Evolutionary conservation across 768 basidiomycete species (phyloP).

Genomic region (Mycena vulgaris): DNA sequence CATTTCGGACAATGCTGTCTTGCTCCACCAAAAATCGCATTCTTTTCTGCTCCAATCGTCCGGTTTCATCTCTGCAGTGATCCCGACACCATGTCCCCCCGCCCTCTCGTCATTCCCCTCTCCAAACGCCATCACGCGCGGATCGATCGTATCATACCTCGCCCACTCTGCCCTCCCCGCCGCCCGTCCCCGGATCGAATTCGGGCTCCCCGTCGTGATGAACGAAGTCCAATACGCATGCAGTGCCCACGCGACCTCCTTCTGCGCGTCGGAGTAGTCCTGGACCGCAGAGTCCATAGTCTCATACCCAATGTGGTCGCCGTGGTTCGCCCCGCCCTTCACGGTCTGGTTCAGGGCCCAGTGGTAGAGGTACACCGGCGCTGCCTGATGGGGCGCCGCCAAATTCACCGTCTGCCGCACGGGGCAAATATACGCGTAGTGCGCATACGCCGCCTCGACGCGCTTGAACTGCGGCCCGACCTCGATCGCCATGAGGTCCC

Average conservation of each 20-base stretch:
- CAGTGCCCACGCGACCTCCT: constrained; percentile 9
- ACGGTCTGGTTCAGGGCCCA: constrained; percentile 17
- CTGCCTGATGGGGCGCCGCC: constrained; percentile 2
- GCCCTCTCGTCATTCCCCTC: constrained; percentile 17
- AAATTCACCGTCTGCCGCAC: constrained; percentile 12
- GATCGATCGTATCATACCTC: constrained; percentile 1
- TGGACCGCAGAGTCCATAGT: constrained; percentile 1
- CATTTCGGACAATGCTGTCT: constrained; percentile 11
- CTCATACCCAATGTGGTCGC: constrained; percentile 6
- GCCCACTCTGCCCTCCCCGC: constrained; percentile 2
- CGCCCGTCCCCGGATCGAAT: constrained; percentile 10
- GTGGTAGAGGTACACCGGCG: constrained; percentile 15
- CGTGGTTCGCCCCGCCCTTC: constrained; percentile 18
- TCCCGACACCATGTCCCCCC: constrained; percentile 1
- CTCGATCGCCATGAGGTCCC: constrained; percentile 4
- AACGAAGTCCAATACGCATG: constrained; percentile 24
- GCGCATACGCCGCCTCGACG: constrained; percentile 14
- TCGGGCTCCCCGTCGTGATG: constrained; percentile 10
- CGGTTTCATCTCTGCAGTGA: neutral
- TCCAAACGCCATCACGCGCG: neutral
- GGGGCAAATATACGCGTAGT: constrained; percentile 15
- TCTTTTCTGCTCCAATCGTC: constrained; percentile 10
- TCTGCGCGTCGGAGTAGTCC: constrained; percentile 14
- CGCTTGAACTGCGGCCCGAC: constrained; percentile 15
- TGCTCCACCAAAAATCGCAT: constrained; percentile 17